phyloP scores from a whole-genome alignment of 192 early-diverging fungal species.

The Coemansia sp. region DNA sequence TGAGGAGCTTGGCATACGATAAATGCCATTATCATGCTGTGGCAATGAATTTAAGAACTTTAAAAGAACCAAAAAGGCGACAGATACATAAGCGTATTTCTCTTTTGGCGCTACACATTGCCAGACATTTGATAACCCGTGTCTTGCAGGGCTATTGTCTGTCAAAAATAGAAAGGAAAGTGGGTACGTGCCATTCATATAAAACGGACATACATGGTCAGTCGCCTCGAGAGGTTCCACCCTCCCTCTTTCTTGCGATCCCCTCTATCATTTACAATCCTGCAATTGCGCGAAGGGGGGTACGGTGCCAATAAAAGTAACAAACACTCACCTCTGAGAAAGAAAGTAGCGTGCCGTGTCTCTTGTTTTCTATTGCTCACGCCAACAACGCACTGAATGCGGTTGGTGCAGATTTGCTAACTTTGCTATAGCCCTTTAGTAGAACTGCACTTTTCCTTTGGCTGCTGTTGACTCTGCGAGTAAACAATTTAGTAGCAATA shows the following conservation, averaged over 20 bases:
- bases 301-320: not conserved
- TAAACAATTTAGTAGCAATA: not conserved
- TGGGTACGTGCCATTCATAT: not conserved
- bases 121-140: not conserved
- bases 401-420: not conserved
- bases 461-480: not conserved
- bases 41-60: constrained; percentile 7
- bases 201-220: not conserved
- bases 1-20: no score
- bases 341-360: not conserved
- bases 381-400: not conserved
- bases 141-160: not conserved
- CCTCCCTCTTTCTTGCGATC: not conserved
- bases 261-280: not conserved
- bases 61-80: not conserved
- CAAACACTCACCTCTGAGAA: not conserved
- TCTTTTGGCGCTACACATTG: not conserved
- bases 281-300: not conserved
- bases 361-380: not conserved
- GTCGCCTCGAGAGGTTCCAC: not conserved
- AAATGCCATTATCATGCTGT: not conserved
- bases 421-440: not conserved
- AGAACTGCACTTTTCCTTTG: not conserved
- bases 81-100: not conserved
- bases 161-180: not conserved